Evolutionary conservation across 2,329 filamentous ascomycete species (phyloP).

Genomic region (Fusarium tricinctum): DNA sequence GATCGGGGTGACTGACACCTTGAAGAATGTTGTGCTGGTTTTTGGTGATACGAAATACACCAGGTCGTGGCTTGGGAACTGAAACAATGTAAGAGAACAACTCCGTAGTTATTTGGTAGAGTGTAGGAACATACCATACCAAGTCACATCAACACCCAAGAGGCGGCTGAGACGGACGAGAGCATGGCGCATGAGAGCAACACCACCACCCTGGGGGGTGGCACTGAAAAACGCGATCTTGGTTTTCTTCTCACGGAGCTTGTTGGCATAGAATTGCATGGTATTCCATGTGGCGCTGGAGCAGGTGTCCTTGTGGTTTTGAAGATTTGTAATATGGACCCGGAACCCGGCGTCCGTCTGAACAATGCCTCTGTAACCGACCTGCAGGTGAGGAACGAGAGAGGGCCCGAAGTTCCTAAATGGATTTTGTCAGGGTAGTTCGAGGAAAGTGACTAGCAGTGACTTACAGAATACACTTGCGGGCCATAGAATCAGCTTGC

Average conservation of each 20-base stretch:
- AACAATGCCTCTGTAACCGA: conserved; percentile 77
- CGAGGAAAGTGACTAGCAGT: neutral
- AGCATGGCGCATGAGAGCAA: conserved; percentile 85
- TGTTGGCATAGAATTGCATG: conserved; percentile 72
- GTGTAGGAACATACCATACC: conserved; percentile 69
- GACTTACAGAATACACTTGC: conserved; percentile 80
- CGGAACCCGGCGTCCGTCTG: conserved; percentile 77
- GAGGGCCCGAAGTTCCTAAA: conserved; percentile 78
- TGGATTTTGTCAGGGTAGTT: neutral
- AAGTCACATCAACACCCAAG: conserved; percentile 77
- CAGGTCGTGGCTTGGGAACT: conserved; percentile 83
- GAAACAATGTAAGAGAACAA: conserved; percentile 40
- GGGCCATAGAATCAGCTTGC: conserved; percentile 83
- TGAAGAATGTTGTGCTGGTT: conserved; percentile 91
- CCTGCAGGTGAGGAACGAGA: conserved; percentile 75
- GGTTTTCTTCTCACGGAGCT: conserved; percentile 73
- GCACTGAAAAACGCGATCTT: conserved; percentile 84
- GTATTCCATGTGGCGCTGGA: conserved; percentile 73
- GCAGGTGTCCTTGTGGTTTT: conserved; percentile 73
- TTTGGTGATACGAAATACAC: conserved; percentile 87
- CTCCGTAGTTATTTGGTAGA: rapidly evolving
- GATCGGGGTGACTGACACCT: conserved; percentile 76
- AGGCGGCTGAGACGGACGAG: conserved; percentile 78
- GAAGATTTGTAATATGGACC: conserved; percentile 69
- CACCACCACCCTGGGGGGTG: conserved; percentile 85